phyloP scores from a whole-genome alignment of 2,329 filamentous ascomycete species.

The Verticillium dahliae region DNA sequence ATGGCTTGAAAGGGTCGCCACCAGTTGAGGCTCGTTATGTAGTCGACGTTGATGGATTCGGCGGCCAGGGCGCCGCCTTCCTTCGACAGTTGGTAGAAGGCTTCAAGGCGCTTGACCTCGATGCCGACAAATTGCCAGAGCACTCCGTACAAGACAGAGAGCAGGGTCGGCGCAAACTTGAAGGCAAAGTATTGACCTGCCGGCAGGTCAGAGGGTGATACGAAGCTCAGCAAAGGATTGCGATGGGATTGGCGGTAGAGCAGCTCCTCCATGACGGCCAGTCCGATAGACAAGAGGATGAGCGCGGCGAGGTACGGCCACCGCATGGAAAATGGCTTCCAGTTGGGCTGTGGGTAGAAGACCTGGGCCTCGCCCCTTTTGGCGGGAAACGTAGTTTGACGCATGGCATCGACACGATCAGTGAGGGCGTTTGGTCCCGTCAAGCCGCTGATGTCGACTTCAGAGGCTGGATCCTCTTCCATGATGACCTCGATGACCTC shows the following conservation, averaged over 20 bases:
- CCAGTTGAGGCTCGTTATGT: conserved; percentile 62
- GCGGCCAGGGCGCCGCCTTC: conserved; percentile 53
- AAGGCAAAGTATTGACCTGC: conserved; percentile 51
- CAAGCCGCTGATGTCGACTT: conserved; percentile 46
- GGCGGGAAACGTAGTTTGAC: conserved; percentile 29
- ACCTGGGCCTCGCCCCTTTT: conserved; percentile 33
- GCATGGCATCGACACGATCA: conserved; percentile 20
- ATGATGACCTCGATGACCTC: conserved; percentile 54
- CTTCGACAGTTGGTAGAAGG: conserved; percentile 59
- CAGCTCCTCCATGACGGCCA: conserved; percentile 48
- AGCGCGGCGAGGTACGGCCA: conserved; percentile 52
- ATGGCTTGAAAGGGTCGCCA: conserved; percentile 58
- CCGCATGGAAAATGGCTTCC: conserved; percentile 61
- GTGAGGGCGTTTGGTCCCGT: conserved; percentile 30
- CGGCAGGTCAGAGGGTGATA: conserved; percentile 40
- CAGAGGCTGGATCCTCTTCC: conserved; percentile 26
- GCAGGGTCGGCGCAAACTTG: conserved; percentile 57
- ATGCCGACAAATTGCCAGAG: conserved; percentile 62
- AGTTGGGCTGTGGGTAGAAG: conserved; percentile 58
- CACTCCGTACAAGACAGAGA: conserved; percentile 56
- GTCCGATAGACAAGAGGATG: conserved; percentile 43
- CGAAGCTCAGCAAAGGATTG: conserved; percentile 42
- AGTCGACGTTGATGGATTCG: conserved; percentile 67
- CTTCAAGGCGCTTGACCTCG: conserved; percentile 60
- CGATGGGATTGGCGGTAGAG: conserved; percentile 43